Evolutionary conservation across 1,284 basidiomycete genomes (phyloP).

Genomic region (Athelia sp.): DNA sequence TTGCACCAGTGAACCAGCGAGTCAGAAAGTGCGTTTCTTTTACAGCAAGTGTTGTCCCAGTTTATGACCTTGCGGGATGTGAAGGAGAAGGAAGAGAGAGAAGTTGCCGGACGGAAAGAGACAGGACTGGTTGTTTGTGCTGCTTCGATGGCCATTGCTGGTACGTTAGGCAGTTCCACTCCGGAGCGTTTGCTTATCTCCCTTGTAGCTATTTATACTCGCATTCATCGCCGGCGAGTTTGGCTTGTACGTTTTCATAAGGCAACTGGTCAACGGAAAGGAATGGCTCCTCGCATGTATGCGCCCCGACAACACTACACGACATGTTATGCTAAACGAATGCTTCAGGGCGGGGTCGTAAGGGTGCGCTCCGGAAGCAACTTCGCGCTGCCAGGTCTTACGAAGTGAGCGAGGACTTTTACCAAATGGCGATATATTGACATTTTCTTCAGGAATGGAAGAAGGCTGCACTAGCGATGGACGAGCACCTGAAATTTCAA

Average conservation of each 20-base stretch:
- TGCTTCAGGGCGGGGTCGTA: conserved; percentile 80
- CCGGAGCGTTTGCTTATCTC: not conserved
- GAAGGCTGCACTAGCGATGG: conserved; percentile 72
- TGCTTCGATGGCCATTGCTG: conserved; percentile 86
- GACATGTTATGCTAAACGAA: conserved; percentile 1
- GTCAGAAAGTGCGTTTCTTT: conserved; percentile 55
- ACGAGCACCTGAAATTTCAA: conserved; percentile 78
- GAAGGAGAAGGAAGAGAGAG: conserved; percentile 45
- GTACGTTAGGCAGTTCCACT: conserved; percentile 39
- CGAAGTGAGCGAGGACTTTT: conserved; percentile 32
- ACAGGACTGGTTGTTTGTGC: conserved; percentile 77
- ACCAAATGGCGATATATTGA: not conserved
- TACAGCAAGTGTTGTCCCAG: no score
- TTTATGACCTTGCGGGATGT: conserved; percentile 1
- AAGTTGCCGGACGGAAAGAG: conserved; percentile 39
- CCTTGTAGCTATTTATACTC: conserved; percentile 69
- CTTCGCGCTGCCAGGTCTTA: conserved; percentile 76
- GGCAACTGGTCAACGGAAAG: conserved; percentile 91
- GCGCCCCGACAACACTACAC: conserved; percentile 16
- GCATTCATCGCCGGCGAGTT: conserved; percentile 86
- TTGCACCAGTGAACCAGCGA: conserved; percentile 85
- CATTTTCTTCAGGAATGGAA: conserved; percentile 73
- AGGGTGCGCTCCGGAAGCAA: conserved; percentile 71
- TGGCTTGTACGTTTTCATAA: conserved; percentile 78
- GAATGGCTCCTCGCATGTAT: conserved; percentile 88